These are phyloP conservation scores for Earliella scabrosa DNA, from an alignment of 1,284 basidiomycete genomes.

Conservation along the genomic window DNA sequence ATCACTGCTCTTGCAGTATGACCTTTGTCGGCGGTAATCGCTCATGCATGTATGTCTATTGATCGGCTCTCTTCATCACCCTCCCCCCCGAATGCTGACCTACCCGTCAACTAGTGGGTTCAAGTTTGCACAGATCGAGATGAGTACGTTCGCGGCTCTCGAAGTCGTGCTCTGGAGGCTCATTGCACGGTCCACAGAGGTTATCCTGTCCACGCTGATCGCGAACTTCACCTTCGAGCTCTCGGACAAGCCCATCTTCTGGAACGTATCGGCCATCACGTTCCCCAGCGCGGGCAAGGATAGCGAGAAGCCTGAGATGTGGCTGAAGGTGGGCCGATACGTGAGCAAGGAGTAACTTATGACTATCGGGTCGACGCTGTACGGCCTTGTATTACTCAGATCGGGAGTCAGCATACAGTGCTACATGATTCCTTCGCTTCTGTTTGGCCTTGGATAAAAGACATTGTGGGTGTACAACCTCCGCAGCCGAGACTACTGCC, in stretches of 20 bases:
- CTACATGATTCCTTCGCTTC: no score
- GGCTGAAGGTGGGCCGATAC: constrained; percentile 21
- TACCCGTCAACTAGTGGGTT: constrained; percentile 23
- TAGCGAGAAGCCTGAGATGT: constrained; percentile 31
- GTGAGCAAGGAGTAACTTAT: not conserved
- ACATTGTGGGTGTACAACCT: no score
- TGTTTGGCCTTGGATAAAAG: no score
- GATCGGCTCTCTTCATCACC: not conserved
- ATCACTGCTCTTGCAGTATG: constrained; percentile 11
- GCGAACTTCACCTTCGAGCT: constrained; percentile 26
- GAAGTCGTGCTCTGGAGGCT: not conserved
- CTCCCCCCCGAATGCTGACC: constrained; percentile 19
- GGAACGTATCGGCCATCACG: constrained; percentile 30
- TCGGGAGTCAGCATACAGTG: no score
- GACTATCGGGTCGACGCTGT: no score
- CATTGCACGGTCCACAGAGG: constrained; percentile 15
- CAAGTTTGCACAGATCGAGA: constrained; percentile 30
- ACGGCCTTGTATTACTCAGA: no score
- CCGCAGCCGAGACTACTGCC: no score
- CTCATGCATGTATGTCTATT: constrained; percentile 24
- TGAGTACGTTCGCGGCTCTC: constrained; percentile 24
- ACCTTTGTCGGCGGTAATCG: constrained; percentile 22
- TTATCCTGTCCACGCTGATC: constrained; percentile 25
- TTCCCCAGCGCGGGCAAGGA: constrained; percentile 31
- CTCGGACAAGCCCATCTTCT: constrained; percentile 28